Evolutionary conservation across 306 rosid genomes (phyloP).

Genomic region (Inga laurina): DNA sequence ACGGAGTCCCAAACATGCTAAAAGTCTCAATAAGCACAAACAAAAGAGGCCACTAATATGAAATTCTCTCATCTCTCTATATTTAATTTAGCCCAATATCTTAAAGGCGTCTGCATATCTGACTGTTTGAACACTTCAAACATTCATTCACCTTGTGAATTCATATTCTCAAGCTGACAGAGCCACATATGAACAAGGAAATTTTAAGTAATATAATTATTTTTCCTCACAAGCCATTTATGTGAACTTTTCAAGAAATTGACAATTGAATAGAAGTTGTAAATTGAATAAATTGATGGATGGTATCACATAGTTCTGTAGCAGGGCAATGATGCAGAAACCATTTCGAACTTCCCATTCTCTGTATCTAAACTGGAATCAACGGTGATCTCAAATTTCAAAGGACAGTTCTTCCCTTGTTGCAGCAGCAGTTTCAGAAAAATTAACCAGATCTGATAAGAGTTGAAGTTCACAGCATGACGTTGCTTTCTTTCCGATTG

Average conservation of each 20-base stretch:
- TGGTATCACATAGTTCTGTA: no score
- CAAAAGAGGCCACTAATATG: neutral
- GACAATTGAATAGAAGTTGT: neutral
- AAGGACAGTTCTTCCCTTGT: constrained; percentile 68
- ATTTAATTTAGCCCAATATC: no score
- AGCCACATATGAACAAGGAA: neutral
- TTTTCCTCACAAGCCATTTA: neutral
- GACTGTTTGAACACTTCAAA: neutral
- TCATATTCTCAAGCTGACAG: neutral
- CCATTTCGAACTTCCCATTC: constrained; percentile 72
- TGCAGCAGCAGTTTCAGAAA: constrained; percentile 64
- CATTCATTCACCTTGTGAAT: neutral
- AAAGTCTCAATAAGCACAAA: neutral
- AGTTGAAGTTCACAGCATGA: no score
- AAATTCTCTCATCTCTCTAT: no score
- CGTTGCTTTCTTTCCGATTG: constrained; percentile 23
- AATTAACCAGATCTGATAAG: constrained; percentile 55
- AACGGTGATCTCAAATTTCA: constrained; percentile 59
- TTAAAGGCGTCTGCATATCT: neutral
- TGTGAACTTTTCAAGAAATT: neutral
- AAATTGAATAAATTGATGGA: constrained; percentile 7
- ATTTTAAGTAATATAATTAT: neutral
- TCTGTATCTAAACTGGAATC: constrained; percentile 52
- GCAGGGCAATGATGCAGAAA: no score
- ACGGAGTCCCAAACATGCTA: neutral